Conservation (phyloP, 2,329 filamentous ascomycete species). For the Dactylonectria estremocensis region DNA sequence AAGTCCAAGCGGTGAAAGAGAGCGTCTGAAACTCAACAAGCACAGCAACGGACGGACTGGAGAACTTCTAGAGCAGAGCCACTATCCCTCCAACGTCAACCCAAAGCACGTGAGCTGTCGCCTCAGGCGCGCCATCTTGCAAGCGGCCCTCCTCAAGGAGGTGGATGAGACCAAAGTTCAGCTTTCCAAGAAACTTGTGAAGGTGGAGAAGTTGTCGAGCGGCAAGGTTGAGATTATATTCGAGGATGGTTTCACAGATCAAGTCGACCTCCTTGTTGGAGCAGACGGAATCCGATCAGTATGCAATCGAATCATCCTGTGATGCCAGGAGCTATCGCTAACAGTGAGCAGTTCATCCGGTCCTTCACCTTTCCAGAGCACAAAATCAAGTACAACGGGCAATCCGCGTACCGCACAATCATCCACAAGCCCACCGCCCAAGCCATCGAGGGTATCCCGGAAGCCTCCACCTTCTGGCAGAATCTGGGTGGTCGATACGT, state of each 20-base stretch:
- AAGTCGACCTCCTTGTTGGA: slow-evolving; percentile 65
- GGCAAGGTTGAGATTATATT: slow-evolving; percentile 61
- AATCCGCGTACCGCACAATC: slow-evolving; percentile 53
- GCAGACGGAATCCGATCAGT: slow-evolving; percentile 69
- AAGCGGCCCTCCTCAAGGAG: slow-evolving; percentile 63
- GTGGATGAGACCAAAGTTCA: slow-evolving; percentile 61
- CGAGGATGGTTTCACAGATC: slow-evolving; percentile 57
- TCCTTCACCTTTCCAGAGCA: slow-evolving; percentile 59
- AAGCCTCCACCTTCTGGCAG: slow-evolving; percentile 52
- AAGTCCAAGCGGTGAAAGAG: fast-evolving
- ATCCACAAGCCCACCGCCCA: slow-evolving; percentile 44
- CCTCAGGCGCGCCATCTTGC: slow-evolving; percentile 57
- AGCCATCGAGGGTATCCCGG: slow-evolving; percentile 50
- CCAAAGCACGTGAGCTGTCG: slow-evolving; percentile 48
- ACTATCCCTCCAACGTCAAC: slow-evolving; percentile 43
- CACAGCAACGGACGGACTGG: slow-evolving; percentile 53
- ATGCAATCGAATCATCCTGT: slow-evolving; percentile 8
- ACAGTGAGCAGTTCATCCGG: slow-evolving; percentile 55
- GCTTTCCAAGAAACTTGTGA: slow-evolving; percentile 60
- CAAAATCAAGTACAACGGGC: slow-evolving; percentile 60
- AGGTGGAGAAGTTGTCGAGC: slow-evolving; percentile 54
- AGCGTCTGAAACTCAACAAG: background rate
- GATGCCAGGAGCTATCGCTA: background rate
- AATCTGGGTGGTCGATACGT: slow-evolving; percentile 50
- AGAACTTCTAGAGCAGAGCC: slow-evolving; percentile 43